Evolutionary conservation across 148 eudicot species (phyloP).

Genomic region (Diospyros kaki): DNA sequence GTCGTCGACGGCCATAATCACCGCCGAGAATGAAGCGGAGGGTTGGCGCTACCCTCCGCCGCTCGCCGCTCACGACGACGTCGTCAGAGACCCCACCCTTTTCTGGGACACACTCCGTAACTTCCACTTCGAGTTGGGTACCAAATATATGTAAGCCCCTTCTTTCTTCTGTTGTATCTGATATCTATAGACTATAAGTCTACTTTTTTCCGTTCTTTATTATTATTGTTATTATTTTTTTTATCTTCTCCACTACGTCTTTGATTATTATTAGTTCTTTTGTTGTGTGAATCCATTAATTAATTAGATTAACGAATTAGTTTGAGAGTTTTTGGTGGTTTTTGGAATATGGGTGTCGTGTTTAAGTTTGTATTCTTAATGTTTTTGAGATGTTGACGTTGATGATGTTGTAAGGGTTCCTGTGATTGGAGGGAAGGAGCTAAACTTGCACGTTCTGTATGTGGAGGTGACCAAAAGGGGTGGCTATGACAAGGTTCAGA

Average conservation of each 20-base stretch:
- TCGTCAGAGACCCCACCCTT: conserved; percentile 36
- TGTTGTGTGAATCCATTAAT: too few species aligned
- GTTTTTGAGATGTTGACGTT: background rate
- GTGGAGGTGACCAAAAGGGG: conserved; percentile 62
- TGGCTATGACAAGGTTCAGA: conserved; percentile 55
- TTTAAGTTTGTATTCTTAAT: background rate
- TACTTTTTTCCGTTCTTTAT: too few species aligned
- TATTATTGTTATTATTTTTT: too few species aligned
- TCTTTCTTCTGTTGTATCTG: background rate
- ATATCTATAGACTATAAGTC: too few species aligned
- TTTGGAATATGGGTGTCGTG: background rate
- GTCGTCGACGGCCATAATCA: conserved; percentile 22
- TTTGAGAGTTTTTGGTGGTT: background rate
- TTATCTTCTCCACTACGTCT: too few species aligned
- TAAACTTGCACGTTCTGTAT: conserved; percentile 53
- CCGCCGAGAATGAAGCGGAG: conserved; percentile 14
- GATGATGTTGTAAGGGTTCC: conserved; percentile 41
- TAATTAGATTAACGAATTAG: too few species aligned
- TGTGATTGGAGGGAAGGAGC: conserved; percentile 59
- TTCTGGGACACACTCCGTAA: conserved; percentile 50
- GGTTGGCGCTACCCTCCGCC: conserved; percentile 29
- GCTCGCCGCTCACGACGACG: conserved; percentile 48
- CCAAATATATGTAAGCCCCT: conserved; percentile 42
- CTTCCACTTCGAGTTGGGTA: conserved; percentile 40
- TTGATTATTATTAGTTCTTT: too few species aligned